Evolutionary conservation across 768 basidiomycete genomes (phyloP), one percentile per base, ranked within the genome.

Genomic region (Bullera alba): DNA sequence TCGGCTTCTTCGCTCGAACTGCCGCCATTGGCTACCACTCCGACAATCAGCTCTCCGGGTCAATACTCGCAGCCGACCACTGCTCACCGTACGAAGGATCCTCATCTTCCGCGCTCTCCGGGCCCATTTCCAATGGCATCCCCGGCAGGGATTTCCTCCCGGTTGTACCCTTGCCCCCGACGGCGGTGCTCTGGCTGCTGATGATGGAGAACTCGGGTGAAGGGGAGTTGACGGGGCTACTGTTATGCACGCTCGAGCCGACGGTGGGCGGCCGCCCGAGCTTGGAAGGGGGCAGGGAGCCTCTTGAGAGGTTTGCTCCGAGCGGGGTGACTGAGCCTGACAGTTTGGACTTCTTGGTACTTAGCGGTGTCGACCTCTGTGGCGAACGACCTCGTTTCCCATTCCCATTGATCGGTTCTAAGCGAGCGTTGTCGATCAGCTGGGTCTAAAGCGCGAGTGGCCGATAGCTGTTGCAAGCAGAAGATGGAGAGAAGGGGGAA

Each of bases 221-320:
- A n/a, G n/a, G n/a, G n/a, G n/a, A n/a, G n/a, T n/a, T n/a, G n/a
- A n/a, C n/a, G n/a, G n/a, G n/a, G n/a, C n/a, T n/a, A n/a, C n/a
- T n/a, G n/a, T n/a, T n/a, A n/a, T n/a, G n/a, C n/a, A n/a, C n/a
- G n/a, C n/a, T n/a, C n/a, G n/a, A n/a, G n/a, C n/a, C n/a, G 35
- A 44, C 53, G 15, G 60, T 61, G 10, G 63, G 59, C 37, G 63
- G 60, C 49, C 58, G 54, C n/a, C 63, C 63, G 6, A 65, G 52
- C 32, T 58, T 58, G 37, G 63, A 65, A 17, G 63, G 63, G 25
- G 57, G 60, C 16, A 61, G 48, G 7, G 54, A 42, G 4, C 53
- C 35, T 21, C 54, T 54, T 36, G 57, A 51, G 7, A 53, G 28
- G 6, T 37, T 1, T 39, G 23, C 10, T 48, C 6, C 6, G 7